Conservation (phyloP, 257 asterid genomes). For the Gentiana straminea region DNA sequence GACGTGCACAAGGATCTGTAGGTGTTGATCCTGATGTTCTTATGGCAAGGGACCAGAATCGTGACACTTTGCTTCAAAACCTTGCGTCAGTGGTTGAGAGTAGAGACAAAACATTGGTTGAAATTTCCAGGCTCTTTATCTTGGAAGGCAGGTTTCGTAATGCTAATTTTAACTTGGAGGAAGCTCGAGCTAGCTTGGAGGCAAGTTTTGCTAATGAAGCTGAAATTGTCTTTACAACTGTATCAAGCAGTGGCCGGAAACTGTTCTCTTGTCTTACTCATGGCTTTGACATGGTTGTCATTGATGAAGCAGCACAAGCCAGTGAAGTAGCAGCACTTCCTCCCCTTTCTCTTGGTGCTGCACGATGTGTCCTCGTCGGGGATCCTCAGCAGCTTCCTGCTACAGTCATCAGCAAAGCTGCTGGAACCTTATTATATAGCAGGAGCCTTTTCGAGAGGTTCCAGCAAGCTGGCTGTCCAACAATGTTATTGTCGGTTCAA, state of each 20-base stretch:
- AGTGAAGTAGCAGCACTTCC: slow-evolving; percentile 94
- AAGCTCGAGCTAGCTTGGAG: slow-evolving; percentile 93
- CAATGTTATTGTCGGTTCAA: slow-evolving; percentile 92
- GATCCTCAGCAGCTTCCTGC: slow-evolving; percentile 99
- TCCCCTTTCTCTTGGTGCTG: slow-evolving; percentile 98
- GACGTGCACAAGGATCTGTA: slow-evolving; percentile 93
- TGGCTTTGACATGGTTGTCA: slow-evolving; percentile 99
- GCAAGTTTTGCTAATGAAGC: slow-evolving; percentile 99
- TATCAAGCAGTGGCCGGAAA: slow-evolving; percentile 97
- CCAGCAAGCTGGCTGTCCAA: slow-evolving; percentile 98
- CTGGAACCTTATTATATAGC: slow-evolving; percentile 93
- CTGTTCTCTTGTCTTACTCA: slow-evolving; percentile 89
- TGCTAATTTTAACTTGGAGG: slow-evolving; percentile 75
- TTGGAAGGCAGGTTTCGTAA: slow-evolving; percentile 83
- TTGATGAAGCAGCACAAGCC: slow-evolving; percentile 99
- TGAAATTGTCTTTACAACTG: slow-evolving; percentile 93
- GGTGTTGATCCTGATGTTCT: slow-evolving; percentile 98
- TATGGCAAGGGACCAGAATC: slow-evolving; percentile 87
- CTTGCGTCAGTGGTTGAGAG: slow-evolving; percentile 92
- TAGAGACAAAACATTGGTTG: slow-evolving; percentile 86
- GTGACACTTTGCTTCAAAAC: slow-evolving; percentile 68
- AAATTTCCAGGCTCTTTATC: slow-evolving; percentile 85
- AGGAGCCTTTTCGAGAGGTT: slow-evolving; percentile 98
- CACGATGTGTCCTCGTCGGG: slow-evolving; percentile 98
- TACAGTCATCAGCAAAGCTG: slow-evolving; percentile 96